These are phyloP conservation scores for Botrytis medusae DNA, from an alignment of 2,329 filamentous ascomycete genomes.

Conservation along the genomic window DNA sequence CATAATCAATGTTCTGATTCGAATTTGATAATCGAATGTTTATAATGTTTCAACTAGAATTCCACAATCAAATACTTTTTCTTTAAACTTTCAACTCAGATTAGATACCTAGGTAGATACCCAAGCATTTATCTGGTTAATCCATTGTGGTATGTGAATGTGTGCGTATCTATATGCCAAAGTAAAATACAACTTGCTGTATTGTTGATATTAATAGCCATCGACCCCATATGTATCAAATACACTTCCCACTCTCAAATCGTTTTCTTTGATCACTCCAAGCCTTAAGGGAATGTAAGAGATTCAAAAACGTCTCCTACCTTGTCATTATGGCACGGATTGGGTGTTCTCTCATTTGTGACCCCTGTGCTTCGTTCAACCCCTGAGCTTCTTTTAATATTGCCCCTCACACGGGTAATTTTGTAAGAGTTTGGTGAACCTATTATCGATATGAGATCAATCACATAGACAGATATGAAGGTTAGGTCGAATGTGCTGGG, in stretches of 20 bases:
- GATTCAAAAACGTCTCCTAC: neutral
- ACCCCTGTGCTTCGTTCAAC: neutral
- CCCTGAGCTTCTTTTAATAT: conserved; percentile 1
- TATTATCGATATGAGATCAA: neutral
- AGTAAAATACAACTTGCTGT: neutral
- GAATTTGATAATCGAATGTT: neutral
- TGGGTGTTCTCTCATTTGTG: neutral
- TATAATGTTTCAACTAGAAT: neutral
- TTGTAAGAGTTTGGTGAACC: neutral
- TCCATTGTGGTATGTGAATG: neutral
- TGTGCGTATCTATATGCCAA: neutral
- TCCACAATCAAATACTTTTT: neutral
- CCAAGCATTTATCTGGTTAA: neutral
- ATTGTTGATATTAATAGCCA: neutral
- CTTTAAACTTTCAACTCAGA: neutral
- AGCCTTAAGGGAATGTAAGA: neutral
- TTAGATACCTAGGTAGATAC: neutral
- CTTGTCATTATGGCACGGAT: neutral
- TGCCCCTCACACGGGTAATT: conserved; percentile 11
- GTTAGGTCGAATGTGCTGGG: neutral
- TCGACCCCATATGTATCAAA: neutral
- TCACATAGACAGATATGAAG: neutral
- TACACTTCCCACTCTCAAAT: neutral
- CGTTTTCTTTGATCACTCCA: neutral
- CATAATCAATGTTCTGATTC: neutral